Base-by-base conservation (phyloP, 192 early-diverging fungal genomes). In the Coemansia sp. region DNA sequence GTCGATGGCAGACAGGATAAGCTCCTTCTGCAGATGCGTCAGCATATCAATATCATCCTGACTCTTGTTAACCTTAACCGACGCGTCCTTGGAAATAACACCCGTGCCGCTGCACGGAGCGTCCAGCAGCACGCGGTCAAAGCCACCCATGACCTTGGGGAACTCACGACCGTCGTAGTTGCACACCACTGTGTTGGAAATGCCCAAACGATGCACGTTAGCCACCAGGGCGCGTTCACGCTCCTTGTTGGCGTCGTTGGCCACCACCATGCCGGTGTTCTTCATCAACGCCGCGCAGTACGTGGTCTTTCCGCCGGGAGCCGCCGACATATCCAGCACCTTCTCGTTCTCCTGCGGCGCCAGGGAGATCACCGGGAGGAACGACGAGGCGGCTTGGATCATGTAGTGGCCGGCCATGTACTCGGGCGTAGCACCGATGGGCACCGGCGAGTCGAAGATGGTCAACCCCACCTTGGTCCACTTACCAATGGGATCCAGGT, bases 351-450 rank as follows among this genome's bases (percentile, higher is more conserved):
- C 93, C 70, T 95, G 91, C 25, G 97, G 97, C 4, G 91, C 94
- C 7, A 99, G 74, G 6, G 97, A 85, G 81, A 99, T 91, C 22
- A 97, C 94, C 11, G 97, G 97, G 61, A 99, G 79, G 80, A 99
- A 99, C 0, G 97, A 99, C 12, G 93, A 92, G 11, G 95, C 95
- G 0, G 97, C 90, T 69, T 99, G 97, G 42, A 99, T 86, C 91
- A 99, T 99, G 61, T 99, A 99, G 65, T 99, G 93, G 12, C 97
- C 97, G 21, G 97, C 93, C 59, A 99, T 86, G 65, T 99, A 99
- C 71, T 99, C 97, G 37, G 97, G 97, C 0, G 97, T 98, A 4
- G 97, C 97, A 71, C 93, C 93, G 46, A 99, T 86, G 23, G 97
- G 95, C 6, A 98, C 94, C 6, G 88, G 85, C 23, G 92, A 92